phyloP scores from a whole-genome alignment of 1,139 yeast species.

The Candida sp. region DNA sequence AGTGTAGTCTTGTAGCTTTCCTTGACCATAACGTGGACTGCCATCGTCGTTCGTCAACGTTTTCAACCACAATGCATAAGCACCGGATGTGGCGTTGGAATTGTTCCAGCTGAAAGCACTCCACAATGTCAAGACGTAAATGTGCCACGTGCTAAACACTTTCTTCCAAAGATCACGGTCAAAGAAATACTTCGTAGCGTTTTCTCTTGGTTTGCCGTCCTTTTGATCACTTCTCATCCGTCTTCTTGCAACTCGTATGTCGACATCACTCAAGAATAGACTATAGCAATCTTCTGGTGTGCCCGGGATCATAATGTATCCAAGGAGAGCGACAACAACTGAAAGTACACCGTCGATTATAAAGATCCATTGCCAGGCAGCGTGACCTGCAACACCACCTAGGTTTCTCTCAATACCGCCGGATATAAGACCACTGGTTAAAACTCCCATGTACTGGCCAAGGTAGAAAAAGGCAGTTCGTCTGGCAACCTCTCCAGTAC shows the following conservation, averaged over 20 bases:
- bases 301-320: slow-evolving; percentile 69
- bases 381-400: slow-evolving; percentile 51
- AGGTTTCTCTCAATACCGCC: slow-evolving; percentile 58
- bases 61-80: slow-evolving; percentile 55
- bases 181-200: slow-evolving; percentile 34
- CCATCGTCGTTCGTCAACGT: slow-evolving; percentile 33
- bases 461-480: slow-evolving; percentile 65
- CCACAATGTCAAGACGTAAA: slow-evolving; percentile 55
- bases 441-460: slow-evolving; percentile 63
- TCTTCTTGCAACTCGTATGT: slow-evolving; percentile 61
- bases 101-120: slow-evolving; percentile 69
- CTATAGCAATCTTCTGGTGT: slow-evolving; percentile 66
- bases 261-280: slow-evolving; percentile 63
- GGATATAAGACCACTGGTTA: slow-evolving; percentile 68
- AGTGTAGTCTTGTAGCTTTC: slow-evolving; percentile 42
- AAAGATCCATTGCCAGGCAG: slow-evolving; percentile 79
- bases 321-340: slow-evolving; percentile 63
- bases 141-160: slow-evolving; percentile 56
- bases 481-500: slow-evolving; percentile 57
- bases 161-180: slow-evolving; percentile 47
- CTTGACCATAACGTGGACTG: slow-evolving; percentile 28
- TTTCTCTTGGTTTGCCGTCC: slow-evolving; percentile 31
- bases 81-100: slow-evolving; percentile 46
- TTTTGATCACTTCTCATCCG: slow-evolving; percentile 54
- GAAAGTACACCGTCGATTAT: slow-evolving; percentile 69